Percentiles rank a stretch among this genome's conserved stretches.
Conservation (phyloP, 2,329 filamentous ascomycete genomes). For the Aspergillus floridensis region DNA sequence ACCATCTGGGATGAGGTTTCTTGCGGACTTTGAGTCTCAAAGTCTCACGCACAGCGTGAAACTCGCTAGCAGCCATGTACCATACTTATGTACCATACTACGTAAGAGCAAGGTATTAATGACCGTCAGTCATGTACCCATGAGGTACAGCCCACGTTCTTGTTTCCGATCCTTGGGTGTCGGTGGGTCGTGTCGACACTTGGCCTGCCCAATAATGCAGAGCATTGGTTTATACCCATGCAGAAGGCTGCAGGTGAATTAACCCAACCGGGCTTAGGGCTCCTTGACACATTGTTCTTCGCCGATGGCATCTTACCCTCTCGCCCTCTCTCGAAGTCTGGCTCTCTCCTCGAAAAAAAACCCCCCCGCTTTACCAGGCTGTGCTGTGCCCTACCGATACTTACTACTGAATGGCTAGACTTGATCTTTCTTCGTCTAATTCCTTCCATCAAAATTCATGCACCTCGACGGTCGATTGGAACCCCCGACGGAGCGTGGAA, state of each 20-base stretch:
- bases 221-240: not conserved
- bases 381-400: not conserved
- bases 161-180: not conserved
- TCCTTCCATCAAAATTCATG: not conserved
- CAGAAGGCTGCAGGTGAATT: not conserved
- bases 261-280: not conserved
- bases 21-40: too few species aligned
- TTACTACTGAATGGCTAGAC: constrained; percentile 1
- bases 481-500: constrained; percentile 8
- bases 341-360: too few species aligned
- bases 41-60: too few species aligned
- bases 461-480: constrained; percentile 6
- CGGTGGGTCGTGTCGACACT: not conserved
- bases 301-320: not conserved
- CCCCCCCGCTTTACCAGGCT: not conserved
- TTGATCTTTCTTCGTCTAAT: not conserved
- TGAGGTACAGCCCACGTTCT: not conserved
- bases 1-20: too few species aligned
- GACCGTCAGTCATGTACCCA: too few species aligned
- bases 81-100: too few species aligned
- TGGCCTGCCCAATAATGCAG: not conserved
- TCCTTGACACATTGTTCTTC: not conserved
- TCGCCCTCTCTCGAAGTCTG: not conserved
- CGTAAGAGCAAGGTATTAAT: too few species aligned
- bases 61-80: too few species aligned